Evolutionary conservation across 768 basidiomycete genomes (phyloP).

Genomic region (Leccinum variicolor): DNA sequence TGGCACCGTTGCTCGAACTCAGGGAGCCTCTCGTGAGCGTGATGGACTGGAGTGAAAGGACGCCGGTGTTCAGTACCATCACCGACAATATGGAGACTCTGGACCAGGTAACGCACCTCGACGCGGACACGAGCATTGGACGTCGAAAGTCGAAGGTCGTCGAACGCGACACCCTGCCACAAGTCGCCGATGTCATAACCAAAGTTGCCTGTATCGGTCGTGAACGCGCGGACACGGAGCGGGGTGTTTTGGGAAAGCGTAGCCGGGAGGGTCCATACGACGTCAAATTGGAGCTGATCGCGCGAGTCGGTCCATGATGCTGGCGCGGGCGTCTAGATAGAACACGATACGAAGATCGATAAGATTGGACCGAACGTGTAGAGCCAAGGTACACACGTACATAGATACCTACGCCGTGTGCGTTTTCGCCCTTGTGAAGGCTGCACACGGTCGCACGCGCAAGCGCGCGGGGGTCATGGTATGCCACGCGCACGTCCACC

Average conservation of each 20-base stretch:
- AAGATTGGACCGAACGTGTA: background rate
- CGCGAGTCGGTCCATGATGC: background rate
- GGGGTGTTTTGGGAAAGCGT: slow-evolving; percentile 3
- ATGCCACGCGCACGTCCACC: slow-evolving; percentile 32
- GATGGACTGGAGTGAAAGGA: slow-evolving; percentile 27
- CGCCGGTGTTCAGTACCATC: background rate
- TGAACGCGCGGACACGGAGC: slow-evolving; percentile 27
- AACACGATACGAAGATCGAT: background rate
- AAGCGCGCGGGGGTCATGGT: slow-evolving; percentile 20
- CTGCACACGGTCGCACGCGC: slow-evolving; percentile 30
- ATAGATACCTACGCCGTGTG: slow-evolving; percentile 37
- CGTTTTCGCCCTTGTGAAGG: slow-evolving; percentile 24
- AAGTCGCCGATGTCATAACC: slow-evolving; percentile 28
- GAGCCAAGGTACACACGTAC: slow-evolving; percentile 15
- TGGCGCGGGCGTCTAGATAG: slow-evolving; percentile 15
- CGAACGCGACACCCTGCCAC: slow-evolving; percentile 26
- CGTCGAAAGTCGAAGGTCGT: slow-evolving; percentile 17
- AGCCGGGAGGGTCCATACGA: slow-evolving; percentile 30
- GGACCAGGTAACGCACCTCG: slow-evolving; percentile 20
- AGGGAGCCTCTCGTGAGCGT: slow-evolving; percentile 20
- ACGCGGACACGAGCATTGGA: slow-evolving; percentile 27
- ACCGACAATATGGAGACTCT: background rate
- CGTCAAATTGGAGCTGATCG: slow-evolving; percentile 25
- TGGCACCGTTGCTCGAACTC: slow-evolving; percentile 32
- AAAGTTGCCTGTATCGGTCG: slow-evolving; percentile 29